These are phyloP conservation scores for Terfezia boudieri DNA, from an alignment of 495 filamentous ascomycete species.

Conservation along the genomic window DNA sequence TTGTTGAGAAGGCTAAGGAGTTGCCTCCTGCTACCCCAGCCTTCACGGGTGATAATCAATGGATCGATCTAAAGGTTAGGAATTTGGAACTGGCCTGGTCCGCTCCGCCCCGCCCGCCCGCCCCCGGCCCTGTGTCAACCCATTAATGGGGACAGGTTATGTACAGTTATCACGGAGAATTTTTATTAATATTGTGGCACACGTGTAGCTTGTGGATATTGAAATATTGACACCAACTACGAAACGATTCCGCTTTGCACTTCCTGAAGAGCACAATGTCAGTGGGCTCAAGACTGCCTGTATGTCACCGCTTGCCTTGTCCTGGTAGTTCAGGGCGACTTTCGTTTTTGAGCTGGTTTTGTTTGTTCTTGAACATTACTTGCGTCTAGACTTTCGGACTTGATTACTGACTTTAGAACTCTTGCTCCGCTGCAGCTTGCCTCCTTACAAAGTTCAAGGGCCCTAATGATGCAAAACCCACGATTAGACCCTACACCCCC, in stretches of 20 bases:
- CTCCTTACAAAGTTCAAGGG: conserved; percentile 74
- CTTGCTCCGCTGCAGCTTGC: conserved; percentile 28
- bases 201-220: conserved; percentile 43
- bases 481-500: conserved; percentile 82
- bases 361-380: background rate
- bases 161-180: too few species aligned
- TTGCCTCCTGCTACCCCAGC: conserved; percentile 20
- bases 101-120: too few species aligned
- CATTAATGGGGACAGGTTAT: too few species aligned
- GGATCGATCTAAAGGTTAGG: conserved; percentile 28
- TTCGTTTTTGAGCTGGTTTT: background rate
- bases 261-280: conserved; percentile 63
- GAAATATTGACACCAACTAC: conserved; percentile 70
- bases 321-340: background rate
- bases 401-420: background rate
- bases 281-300: conserved; percentile 62
- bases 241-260: conserved; percentile 62
- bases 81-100: background rate
- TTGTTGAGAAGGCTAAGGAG: conserved; percentile 27
- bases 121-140: too few species aligned
- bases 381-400: background rate
- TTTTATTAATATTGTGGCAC: too few species aligned
- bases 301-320: conserved; percentile 14
- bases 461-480: conserved; percentile 52
- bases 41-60: conserved; percentile 70